Base-by-base conservation (phyloP, 495 filamentous ascomycete genomes). In the Penicillium diatomitis region DNA sequence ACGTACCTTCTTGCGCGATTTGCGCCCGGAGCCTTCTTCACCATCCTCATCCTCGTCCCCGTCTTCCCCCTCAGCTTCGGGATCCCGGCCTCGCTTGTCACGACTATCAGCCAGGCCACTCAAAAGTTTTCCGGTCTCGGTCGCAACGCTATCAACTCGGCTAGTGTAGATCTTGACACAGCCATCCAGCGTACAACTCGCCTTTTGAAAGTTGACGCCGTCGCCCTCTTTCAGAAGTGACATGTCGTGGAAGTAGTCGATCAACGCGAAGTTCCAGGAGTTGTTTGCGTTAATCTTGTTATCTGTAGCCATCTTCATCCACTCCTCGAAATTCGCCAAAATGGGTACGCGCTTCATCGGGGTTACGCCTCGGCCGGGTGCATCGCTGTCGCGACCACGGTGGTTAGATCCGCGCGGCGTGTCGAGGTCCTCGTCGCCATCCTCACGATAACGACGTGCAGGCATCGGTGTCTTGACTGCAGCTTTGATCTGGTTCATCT, bases 251-350 rank as follows among this genome's bases (percentile, higher is more conserved):
- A 99, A 99, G 65, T 99, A 99, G 65, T 99, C 92, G 62, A 99
- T 99, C 5, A 99, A 78, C 2, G 92, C 92, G 67, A 99, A 96
- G 60, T 97, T 96, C 92, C 92, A 99, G 11, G 92, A 96, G 66
- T 99, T 99, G 28, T 86, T 82, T 38, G 92, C 94, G 62, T 97
- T 99, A 70, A 99, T 99, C 76, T 99, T 99, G 74, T 99, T 99
- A 72, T 99, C 92, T 27, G 91, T 97, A 7, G 94, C 94, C 88
- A 97, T 90, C 78, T 97, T 99, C 94, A 99, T 97, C 92, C 92
- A 97, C 62, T 99, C 94, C 66, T 99, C 92, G 59, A 97, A 99
- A 68, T 97, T 97, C 45, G 94, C 94, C 45, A 97, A 64, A 48
- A 99, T 86, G 0, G 92, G 94, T 32, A 95, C 87, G 38, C 92